Evolutionary conservation across 179 eudicot genomes (phyloP).

Genomic region (Spinacia oleracea): DNA sequence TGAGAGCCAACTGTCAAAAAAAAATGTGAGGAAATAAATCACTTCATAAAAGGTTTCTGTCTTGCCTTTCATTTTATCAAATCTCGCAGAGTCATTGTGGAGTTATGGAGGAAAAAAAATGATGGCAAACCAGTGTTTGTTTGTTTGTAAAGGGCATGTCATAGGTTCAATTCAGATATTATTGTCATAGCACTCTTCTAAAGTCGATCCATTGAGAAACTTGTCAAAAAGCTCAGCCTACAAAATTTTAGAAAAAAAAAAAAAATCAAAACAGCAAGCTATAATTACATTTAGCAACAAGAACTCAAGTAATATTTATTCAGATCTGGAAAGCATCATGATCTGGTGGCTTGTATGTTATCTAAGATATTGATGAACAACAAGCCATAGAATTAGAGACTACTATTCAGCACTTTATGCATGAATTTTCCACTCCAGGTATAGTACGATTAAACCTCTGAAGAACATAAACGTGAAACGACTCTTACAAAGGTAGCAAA

Average conservation of each 20-base stretch:
- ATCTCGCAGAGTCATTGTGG: no score
- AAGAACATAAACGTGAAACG: background rate
- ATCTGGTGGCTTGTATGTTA: background rate
- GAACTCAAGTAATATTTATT: background rate
- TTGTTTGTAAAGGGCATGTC: no score
- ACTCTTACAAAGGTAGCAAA: background rate
- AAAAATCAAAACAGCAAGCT: background rate
- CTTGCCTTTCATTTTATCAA: no score
- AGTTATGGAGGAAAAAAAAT: no score
- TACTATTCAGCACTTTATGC: background rate
- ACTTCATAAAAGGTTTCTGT: no score
- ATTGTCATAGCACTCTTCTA: conserved; percentile 96
- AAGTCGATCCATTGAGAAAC: conserved; percentile 85
- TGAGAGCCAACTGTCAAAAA: no score
- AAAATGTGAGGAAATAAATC: no score
- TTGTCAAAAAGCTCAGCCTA: conserved; percentile 99
- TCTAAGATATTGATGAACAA: background rate
- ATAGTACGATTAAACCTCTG: background rate
- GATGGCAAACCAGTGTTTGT: no score
- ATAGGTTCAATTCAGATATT: no score
- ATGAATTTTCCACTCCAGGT: background rate
- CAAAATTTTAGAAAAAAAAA: conserved; percentile 31
- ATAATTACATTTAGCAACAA: background rate
- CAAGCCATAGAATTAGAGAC: conserved; percentile 1
- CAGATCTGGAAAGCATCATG: background rate